Evolutionary conservation across 768 basidiomycete species (phyloP).

Genomic region (Termitomyces sp.): DNA sequence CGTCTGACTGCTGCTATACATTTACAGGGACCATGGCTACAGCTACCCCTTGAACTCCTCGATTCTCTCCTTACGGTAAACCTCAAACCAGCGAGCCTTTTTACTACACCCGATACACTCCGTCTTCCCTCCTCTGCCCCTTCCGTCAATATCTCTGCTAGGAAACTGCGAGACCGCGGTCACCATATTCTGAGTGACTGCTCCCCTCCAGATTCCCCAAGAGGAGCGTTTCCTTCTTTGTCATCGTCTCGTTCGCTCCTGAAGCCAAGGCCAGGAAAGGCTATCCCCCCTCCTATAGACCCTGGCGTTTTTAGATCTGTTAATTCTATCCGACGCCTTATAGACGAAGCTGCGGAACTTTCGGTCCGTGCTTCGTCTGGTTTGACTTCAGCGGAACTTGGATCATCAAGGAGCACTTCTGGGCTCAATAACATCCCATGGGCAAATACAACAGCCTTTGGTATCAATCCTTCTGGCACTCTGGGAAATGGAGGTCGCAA

Average conservation of each 20-base stretch:
- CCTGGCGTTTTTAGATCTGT: conserved; percentile 83
- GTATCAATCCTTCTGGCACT: conserved; percentile 53
- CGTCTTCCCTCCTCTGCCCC: conserved; percentile 25
- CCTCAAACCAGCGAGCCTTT: conserved; percentile 62
- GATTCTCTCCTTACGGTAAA: conserved; percentile 79
- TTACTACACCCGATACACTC: conserved; percentile 35
- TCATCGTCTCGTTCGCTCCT: conserved; percentile 45
- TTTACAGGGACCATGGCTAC: conserved; percentile 83
- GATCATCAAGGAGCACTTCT: conserved; percentile 49
- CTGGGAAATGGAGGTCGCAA: conserved; percentile 54
- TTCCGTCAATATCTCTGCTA: conserved; percentile 17
- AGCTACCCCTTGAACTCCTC: conserved; percentile 80
- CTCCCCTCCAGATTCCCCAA: conserved; percentile 42
- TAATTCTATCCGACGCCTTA: conserved; percentile 66
- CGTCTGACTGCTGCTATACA: conserved; percentile 12
- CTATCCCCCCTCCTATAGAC: conserved; percentile 82
- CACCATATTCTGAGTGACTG: conserved; percentile 35
- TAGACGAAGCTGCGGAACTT: conserved; percentile 86
- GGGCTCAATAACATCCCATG: conserved; percentile 45
- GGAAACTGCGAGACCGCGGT: conserved; percentile 40
- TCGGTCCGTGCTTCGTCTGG: conserved; percentile 87
- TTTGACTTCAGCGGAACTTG: conserved; percentile 67
- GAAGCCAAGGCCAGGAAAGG: conserved; percentile 53
- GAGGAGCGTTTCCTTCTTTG: conserved; percentile 25
- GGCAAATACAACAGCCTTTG: conserved; percentile 57